phyloP scores from a whole-genome alignment of 2,329 filamentous ascomycete species.

The Trichoderma sp. region DNA sequence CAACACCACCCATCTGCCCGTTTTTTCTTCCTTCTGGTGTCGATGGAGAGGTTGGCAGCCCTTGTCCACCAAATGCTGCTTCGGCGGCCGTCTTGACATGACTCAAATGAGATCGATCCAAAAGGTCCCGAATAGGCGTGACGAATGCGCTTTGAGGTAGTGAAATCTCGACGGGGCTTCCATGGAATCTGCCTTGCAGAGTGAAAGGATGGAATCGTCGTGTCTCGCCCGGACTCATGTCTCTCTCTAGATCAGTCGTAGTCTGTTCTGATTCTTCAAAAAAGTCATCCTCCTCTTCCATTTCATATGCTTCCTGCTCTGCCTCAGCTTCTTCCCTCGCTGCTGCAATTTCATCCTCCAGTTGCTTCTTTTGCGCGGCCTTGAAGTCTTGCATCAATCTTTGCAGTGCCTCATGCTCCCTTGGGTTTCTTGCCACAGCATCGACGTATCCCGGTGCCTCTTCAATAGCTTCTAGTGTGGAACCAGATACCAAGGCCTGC shows the following conservation, averaged over 20 bases:
- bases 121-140: conserved; percentile 64
- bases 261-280: conserved; percentile 22
- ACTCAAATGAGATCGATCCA: conserved; percentile 65
- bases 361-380: conserved; percentile 37
- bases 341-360: conserved; percentile 9
- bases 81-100: conserved; percentile 74
- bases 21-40: conserved; percentile 59
- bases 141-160: conserved; percentile 69
- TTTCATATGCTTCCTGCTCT: conserved; percentile 22
- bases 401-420: conserved; percentile 53
- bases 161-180: conserved; percentile 69
- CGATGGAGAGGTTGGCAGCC: conserved; percentile 72
- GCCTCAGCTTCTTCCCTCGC: conserved; percentile 26
- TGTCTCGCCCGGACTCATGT: conserved; percentile 25
- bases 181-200: conserved; percentile 67
- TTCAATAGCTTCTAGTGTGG: conserved; percentile 28
- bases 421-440: conserved; percentile 50
- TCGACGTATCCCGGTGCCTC: conserved; percentile 42
- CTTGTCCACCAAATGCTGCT: conserved; percentile 69
- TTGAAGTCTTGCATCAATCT: conserved; percentile 58
- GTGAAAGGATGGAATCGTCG: conserved; percentile 72
- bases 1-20: conserved; percentile 61
- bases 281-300: conserved; percentile 26
- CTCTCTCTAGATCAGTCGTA: conserved; percentile 34
- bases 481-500: conserved; percentile 19